phyloP scores from a whole-genome alignment of 1,284 basidiomycete species.

The Heterobasidion irregulare region DNA sequence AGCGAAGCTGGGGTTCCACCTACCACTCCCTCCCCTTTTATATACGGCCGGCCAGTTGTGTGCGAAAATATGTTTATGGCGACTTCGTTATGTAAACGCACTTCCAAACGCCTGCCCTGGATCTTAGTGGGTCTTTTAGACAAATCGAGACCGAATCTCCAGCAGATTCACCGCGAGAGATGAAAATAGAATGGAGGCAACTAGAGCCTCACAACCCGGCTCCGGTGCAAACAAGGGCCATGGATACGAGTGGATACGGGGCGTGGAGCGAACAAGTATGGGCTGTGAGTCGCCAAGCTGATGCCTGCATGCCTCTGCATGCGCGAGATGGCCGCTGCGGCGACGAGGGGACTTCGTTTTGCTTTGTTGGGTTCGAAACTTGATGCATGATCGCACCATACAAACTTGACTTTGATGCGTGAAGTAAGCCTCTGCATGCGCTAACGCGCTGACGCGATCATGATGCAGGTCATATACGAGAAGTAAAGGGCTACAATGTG shows the following conservation, averaged over 20 bases:
- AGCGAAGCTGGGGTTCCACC: neutral
- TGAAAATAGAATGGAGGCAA: too few species aligned
- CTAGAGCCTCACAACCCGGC: neutral
- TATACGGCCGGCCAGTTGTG: neutral
- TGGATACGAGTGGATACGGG: neutral
- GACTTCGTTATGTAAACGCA: too few species aligned
- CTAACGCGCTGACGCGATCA: too few species aligned
- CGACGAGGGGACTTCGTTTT: neutral
- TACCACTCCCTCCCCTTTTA: neutral
- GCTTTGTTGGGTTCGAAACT: neutral
- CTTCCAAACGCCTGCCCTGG: too few species aligned
- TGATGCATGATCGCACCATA: too few species aligned
- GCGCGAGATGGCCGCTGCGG: neutral
- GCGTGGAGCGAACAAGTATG: neutral
- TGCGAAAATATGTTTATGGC: too few species aligned
- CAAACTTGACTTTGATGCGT: too few species aligned
- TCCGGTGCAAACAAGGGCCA: neutral
- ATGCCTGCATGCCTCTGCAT: neutral
- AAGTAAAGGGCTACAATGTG: neutral
- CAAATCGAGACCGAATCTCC: too few species aligned
- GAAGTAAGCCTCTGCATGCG: too few species aligned
- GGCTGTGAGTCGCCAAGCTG: neutral
- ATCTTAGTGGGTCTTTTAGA: too few species aligned
- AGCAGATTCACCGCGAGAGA: too few species aligned
- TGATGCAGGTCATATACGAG: neutral